Percentiles rank a stretch among this genome's conserved stretches.
These are phyloP conservation scores for Bipolaris victoriae DNA, from an alignment of 2,329 filamentous ascomycete species.

Conservation along the genomic window DNA sequence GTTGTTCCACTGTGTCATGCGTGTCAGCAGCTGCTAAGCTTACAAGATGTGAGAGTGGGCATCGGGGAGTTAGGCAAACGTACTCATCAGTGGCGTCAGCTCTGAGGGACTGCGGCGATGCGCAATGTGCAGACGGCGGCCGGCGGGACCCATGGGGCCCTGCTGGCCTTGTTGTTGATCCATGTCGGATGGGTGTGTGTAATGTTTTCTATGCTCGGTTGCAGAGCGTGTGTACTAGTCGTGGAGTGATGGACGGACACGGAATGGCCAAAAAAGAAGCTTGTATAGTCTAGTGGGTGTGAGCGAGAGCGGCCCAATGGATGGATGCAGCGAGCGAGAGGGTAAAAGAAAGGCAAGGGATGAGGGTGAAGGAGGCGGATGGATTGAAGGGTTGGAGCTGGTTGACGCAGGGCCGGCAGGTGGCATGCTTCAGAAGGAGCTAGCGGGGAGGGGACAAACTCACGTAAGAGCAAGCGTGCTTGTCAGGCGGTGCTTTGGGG, in stretches of 20 bases:
- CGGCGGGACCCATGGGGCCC: conserved; percentile 70
- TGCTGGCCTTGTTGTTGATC: conserved; percentile 61
- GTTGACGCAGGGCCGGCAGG: conserved; percentile 30
- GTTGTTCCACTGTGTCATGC: conserved; percentile 79
- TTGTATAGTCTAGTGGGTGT: conserved; percentile 36
- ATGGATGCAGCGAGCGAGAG: neutral
- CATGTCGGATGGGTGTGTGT: conserved; percentile 44
- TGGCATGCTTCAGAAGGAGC: conserved; percentile 29
- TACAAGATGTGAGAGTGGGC: neutral
- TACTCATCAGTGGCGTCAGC: conserved; percentile 96
- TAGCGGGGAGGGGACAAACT: conserved; percentile 32
- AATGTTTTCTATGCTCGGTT: conserved; percentile 32
- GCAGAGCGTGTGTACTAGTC: conserved; percentile 29
- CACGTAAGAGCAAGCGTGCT: conserved; percentile 34
- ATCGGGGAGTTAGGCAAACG: conserved; percentile 55
- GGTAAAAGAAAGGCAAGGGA: neutral
- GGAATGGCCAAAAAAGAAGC: conserved; percentile 28
- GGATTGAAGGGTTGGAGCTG: conserved; percentile 11
- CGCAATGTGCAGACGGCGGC: conserved; percentile 93
- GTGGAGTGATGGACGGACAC: conserved; percentile 35
- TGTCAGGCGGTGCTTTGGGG: conserved; percentile 23
- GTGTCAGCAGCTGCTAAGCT: conserved; percentile 31
- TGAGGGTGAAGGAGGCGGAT: conserved; percentile 5
- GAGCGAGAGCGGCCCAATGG: conserved; percentile 13
- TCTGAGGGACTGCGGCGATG: conserved; percentile 97